Percentiles rank a stretch among this genome's conserved stretches.
Conservation (phyloP, 495 filamentous ascomycete species). For the Niebla homalea region DNA sequence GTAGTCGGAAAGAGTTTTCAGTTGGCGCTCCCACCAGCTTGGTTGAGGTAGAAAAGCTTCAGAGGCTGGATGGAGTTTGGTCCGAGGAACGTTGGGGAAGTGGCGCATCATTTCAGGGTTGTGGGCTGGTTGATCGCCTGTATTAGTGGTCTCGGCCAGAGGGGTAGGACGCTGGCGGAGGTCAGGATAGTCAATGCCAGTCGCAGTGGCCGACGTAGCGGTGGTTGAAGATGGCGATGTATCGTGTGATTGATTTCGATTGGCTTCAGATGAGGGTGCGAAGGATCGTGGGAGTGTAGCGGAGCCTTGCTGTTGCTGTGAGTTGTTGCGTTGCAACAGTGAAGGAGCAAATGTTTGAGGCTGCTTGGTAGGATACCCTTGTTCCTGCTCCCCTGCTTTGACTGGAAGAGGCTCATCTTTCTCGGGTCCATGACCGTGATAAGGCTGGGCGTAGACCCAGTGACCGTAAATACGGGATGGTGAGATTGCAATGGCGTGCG, state of each 20-base stretch:
- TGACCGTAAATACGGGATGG: constrained; percentile 68
- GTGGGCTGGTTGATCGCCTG: background rate
- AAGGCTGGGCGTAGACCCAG: constrained; percentile 65
- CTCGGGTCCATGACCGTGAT: constrained; percentile 53
- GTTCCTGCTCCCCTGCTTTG: constrained; percentile 24
- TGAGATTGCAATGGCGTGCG: constrained; percentile 58
- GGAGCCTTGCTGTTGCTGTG: constrained; percentile 18
- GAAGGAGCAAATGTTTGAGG: constrained; percentile 25
- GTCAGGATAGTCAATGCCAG: constrained; percentile 19
- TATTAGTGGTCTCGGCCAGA: background rate
- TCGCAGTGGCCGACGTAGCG: constrained; percentile 50
- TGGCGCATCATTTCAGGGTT: constrained; percentile 35
- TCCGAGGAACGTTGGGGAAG: constrained; percentile 38
- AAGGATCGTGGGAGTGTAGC: constrained; percentile 36
- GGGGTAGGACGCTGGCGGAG: constrained; percentile 13
- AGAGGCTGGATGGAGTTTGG: constrained; percentile 33
- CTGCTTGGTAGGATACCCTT: constrained; percentile 18
- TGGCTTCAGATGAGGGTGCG: constrained; percentile 7
- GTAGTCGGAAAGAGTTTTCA: constrained; percentile 48
- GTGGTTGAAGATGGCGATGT: constrained; percentile 28
- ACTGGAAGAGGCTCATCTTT: constrained; percentile 47
- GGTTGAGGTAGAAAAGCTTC: constrained; percentile 54
- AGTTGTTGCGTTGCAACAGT: constrained; percentile 23
- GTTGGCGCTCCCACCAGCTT: constrained; percentile 44
- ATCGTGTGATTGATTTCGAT: constrained; percentile 18